Evolutionary conservation across 176 grass and related monocot species (phyloP).

Genomic region (Typha latifolia): DNA sequence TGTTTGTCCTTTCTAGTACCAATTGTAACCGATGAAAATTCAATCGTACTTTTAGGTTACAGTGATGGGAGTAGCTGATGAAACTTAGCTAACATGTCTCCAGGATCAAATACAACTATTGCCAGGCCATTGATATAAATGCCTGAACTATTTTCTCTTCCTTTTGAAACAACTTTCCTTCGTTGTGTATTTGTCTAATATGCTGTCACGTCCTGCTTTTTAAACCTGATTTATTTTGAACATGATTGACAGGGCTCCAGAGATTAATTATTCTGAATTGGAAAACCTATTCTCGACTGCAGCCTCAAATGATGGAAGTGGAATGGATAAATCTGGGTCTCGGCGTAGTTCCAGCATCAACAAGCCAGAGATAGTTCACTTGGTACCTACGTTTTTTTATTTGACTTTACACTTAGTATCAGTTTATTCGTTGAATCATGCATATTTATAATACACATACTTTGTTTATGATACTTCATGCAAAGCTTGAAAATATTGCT

Average conservation of each 20-base stretch:
- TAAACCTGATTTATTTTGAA: slow-evolving; percentile 6
- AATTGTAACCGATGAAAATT: not conserved
- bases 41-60: slow-evolving; percentile 14
- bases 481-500: too few species aligned
- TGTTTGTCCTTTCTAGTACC: not conserved
- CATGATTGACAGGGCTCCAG: slow-evolving; percentile 55
- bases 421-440: not conserved
- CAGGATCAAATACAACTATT: not conserved
- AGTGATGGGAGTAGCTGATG: slow-evolving; percentile 6
- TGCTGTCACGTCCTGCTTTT: not conserved
- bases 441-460: not conserved
- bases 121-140: not conserved
- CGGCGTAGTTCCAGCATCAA: slow-evolving; percentile 52
- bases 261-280: slow-evolving; percentile 69
- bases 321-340: slow-evolving; percentile 56
- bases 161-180: not conserved
- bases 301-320: slow-evolving; percentile 32
- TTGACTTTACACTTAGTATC: not conserved
- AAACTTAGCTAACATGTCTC: not conserved
- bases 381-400: slow-evolving; percentile 33
- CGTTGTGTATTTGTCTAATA: slow-evolving; percentile 1
- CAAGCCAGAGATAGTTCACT: slow-evolving; percentile 86
- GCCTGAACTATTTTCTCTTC: not conserved
- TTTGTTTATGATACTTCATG: too few species aligned
- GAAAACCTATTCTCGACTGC: slow-evolving; percentile 74